A percentile compares a stretch with the other conserved stretches of the same genome.
phyloP scores from a whole-genome alignment of 2,329 filamentous ascomycete genomes.

The Chaetomiaceae sp. region DNA sequence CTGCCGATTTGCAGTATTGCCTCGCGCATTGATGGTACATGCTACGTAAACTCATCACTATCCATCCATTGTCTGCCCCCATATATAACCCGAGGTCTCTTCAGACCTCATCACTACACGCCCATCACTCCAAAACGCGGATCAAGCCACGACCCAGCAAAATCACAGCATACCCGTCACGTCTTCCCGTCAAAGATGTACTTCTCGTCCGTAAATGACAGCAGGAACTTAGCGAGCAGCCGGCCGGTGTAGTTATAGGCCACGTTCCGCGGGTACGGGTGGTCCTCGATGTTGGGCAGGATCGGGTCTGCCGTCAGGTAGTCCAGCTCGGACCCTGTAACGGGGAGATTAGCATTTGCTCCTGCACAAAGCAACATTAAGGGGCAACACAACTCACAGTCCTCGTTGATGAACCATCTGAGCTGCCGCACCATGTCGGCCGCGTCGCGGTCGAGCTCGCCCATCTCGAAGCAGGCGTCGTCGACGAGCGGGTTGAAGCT shows the following conservation, averaged over 20 bases:
- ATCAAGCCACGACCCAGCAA: too few relatives aligned
- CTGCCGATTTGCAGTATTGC: too few relatives aligned
- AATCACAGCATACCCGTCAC: background rate
- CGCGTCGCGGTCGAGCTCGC: slow-evolving; percentile 41
- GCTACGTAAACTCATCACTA: background rate
- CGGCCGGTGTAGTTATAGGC: slow-evolving; percentile 47
- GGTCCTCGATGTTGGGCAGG: slow-evolving; percentile 38
- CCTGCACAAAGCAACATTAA: background rate
- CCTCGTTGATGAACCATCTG: slow-evolving; percentile 37
- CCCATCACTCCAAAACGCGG: background rate
- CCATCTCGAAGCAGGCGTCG: slow-evolving; percentile 34
- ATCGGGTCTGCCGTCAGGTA: slow-evolving; percentile 43
- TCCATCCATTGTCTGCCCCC: too few relatives aligned
- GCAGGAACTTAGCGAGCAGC: slow-evolving; percentile 47
- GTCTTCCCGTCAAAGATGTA: slow-evolving; percentile 22
- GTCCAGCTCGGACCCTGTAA: slow-evolving; percentile 35
- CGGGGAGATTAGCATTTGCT: slow-evolving; percentile 6
- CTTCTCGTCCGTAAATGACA: slow-evolving; percentile 48
- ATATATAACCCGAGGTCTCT: too few relatives aligned
- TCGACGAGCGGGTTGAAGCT: slow-evolving; percentile 53
- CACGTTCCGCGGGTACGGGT: slow-evolving; percentile 43
- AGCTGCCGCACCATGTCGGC: slow-evolving; percentile 41
- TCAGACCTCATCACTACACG: too few relatives aligned
- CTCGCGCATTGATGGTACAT: too few relatives aligned
- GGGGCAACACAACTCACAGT: slow-evolving; percentile 35